These are phyloP conservation scores for Catharanthus roseus DNA, from an alignment of 257 asterid genomes.

Conservation along the genomic window DNA sequence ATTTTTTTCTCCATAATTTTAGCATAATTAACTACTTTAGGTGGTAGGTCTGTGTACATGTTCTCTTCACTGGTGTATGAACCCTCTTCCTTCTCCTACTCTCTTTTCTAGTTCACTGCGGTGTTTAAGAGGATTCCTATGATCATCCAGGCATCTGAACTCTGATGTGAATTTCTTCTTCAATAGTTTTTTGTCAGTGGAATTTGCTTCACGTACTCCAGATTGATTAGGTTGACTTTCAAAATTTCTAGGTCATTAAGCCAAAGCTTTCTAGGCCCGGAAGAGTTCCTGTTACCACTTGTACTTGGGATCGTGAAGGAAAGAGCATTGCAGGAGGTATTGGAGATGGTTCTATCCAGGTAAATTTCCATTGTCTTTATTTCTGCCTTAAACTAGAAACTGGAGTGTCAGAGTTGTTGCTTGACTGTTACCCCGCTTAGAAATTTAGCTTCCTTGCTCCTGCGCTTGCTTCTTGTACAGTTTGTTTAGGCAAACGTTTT, in stretches of 20 bases:
- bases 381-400: background rate
- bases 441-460: background rate
- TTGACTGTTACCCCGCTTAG: background rate
- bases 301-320: constrained; percentile 95
- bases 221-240: constrained; percentile 23
- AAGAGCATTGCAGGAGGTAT: constrained; percentile 82
- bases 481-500: constrained; percentile 6
- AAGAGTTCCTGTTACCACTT: constrained; percentile 85
- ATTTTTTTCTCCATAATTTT: background rate
- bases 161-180: constrained; percentile 8
- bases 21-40: background rate
- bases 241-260: constrained; percentile 67
- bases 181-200: background rate
- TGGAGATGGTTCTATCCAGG: constrained; percentile 97
- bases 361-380: constrained; percentile 19
- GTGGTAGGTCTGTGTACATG: no score
- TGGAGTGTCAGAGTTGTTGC: background rate
- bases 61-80: background rate
- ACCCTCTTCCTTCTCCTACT: background rate
- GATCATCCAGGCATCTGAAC: background rate
- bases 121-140: background rate
- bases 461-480: background rate
- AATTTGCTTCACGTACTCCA: constrained; percentile 6
- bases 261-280: constrained; percentile 90
- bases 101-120: background rate